phyloP scores from a whole-genome alignment of 305 asterid species.

The Fraxinus albicans region DNA sequence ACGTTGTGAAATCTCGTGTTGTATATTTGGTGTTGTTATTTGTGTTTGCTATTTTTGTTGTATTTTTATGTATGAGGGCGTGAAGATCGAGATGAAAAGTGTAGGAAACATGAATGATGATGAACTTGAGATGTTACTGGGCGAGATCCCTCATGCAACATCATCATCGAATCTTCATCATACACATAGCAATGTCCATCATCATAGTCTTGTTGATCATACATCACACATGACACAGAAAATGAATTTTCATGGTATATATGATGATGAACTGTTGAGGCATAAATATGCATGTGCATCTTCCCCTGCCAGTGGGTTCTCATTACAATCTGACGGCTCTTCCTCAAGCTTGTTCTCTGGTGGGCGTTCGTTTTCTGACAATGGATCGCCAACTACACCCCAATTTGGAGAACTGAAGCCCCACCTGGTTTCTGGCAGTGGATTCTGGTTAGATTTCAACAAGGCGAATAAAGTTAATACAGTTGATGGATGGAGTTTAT shows the following conservation, averaged over 20 bases:
- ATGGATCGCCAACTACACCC: constrained; percentile 53
- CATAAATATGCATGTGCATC: constrained; percentile 41
- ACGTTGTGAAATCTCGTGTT: neutral
- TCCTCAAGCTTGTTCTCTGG: constrained; percentile 62
- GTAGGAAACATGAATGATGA: constrained; percentile 49
- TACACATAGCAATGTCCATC: constrained; percentile 34
- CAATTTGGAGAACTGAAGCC: constrained; percentile 42
- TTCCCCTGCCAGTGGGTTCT: constrained; percentile 64
- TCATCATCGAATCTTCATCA: constrained; percentile 42
- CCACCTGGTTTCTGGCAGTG: constrained; percentile 33
- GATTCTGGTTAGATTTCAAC: constrained; percentile 36
- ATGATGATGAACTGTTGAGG: constrained; percentile 38
- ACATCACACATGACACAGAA: constrained; percentile 39
- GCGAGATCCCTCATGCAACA: constrained; percentile 79
- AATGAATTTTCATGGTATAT: constrained; percentile 34
- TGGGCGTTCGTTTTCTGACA: constrained; percentile 46
- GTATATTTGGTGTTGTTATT: neutral
- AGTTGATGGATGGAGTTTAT: constrained; percentile 40
- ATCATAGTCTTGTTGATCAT: constrained; percentile 38
- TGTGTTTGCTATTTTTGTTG: neutral
- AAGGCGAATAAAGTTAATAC: constrained; percentile 22
- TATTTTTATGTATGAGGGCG: constrained; percentile 6
- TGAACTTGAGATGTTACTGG: constrained; percentile 68
- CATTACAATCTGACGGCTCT: constrained; percentile 56
- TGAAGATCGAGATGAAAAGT: constrained; percentile 5